Evolutionary conservation across 2,329 filamentous ascomycete genomes (phyloP).

Genomic region (Zymoseptoria crescenta): DNA sequence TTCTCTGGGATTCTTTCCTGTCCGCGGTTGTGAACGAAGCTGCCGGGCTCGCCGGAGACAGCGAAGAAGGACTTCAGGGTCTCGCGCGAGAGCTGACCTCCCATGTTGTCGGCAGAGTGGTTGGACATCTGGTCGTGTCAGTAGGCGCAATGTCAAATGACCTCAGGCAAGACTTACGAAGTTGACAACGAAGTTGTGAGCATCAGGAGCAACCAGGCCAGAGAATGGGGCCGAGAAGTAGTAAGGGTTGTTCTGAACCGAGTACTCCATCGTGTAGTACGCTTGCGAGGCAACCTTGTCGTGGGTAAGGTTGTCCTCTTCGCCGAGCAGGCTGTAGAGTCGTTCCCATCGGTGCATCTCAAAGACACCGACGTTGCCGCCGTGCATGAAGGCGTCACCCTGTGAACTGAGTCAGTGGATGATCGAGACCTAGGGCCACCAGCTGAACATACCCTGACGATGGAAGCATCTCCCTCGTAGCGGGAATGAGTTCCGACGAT

Average conservation of each 20-base stretch:
- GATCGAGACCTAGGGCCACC: no score
- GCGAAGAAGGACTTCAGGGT: conserved; percentile 20
- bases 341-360: conserved; percentile 10
- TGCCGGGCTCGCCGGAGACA: conserved; percentile 14
- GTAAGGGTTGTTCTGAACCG: conserved; percentile 6
- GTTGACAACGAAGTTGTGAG: conserved; percentile 22
- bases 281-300: conserved; percentile 10
- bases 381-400: conserved; percentile 9
- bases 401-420: not conserved
- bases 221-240: conserved; percentile 9
- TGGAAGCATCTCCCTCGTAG: conserved; percentile 11
- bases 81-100: conserved; percentile 15
- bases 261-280: conserved; percentile 9
- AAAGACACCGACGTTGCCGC: conserved; percentile 6
- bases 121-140: conserved; percentile 15
- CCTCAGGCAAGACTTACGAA: conserved; percentile 2
- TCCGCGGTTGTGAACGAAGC: conserved; percentile 13
- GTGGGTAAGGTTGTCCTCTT: conserved; percentile 2
- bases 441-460: conserved; percentile 2
- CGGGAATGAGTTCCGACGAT: conserved; percentile 7
- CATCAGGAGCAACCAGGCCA: conserved; percentile 16
- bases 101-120: conserved; percentile 15
- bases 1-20: conserved; percentile 17
- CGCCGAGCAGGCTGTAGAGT: conserved; percentile 5
- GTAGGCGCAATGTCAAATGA: not conserved